Evolutionary conservation across 768 basidiomycete genomes (phyloP).

Genomic region (Suillus cothurnatus): DNA sequence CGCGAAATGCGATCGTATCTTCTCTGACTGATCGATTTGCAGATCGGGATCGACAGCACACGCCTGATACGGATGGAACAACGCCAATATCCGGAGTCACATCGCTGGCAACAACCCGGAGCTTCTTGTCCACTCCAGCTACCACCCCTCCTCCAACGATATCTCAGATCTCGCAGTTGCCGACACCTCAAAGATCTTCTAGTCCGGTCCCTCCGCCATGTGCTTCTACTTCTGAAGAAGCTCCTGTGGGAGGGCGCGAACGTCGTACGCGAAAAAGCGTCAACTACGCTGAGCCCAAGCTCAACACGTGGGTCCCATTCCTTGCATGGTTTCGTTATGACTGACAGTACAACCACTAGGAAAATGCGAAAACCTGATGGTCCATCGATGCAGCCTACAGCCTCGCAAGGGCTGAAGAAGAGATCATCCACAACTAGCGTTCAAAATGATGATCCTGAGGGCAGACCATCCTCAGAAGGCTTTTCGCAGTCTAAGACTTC

Average conservation of each 20-base stretch:
- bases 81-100: conserved; percentile 39
- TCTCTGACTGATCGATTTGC: conserved; percentile 19
- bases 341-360: conserved; percentile 38
- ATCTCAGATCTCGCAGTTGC: conserved; percentile 39
- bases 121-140: conserved; percentile 44
- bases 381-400: conserved; percentile 37
- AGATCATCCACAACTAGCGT: conserved; percentile 38
- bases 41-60: conserved; percentile 41
- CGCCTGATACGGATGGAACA: conserved; percentile 38
- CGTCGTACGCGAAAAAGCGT: conserved; percentile 73
- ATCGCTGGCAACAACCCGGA: conserved; percentile 37
- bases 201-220: conserved; percentile 43
- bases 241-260: conserved; percentile 41
- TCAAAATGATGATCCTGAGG: conserved; percentile 40
- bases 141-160: conserved; percentile 41
- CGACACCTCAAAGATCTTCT: conserved; percentile 53
- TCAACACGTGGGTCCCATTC: conserved; percentile 69
- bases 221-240: conserved; percentile 36
- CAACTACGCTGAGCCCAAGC: conserved; percentile 86
- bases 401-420: conserved; percentile 41
- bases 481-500: conserved; percentile 38
- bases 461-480: conserved; percentile 41
- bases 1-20: neutral
- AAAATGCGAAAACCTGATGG: conserved; percentile 90
- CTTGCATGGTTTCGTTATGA: conserved; percentile 11